These are phyloP conservation scores for Caryopteris hybrid DNA, from an alignment of 305 asterid genomes.

Conservation along the genomic window DNA sequence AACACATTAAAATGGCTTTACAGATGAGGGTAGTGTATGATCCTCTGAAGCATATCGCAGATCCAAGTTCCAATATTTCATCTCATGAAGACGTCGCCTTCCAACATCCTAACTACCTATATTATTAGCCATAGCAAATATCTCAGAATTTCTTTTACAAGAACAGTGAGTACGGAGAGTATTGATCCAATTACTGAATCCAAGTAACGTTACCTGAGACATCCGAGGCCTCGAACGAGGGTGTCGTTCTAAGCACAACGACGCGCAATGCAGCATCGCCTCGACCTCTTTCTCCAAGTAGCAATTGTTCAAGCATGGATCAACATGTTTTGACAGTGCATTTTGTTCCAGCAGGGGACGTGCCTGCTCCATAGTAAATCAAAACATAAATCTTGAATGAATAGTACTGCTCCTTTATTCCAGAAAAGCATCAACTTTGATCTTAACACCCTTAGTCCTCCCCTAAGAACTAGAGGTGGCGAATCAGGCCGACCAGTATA, in stretches of 20 bases:
- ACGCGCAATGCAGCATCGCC: constrained; percentile 60
- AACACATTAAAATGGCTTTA: not conserved
- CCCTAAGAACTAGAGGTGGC: not conserved
- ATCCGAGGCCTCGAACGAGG: constrained; percentile 75
- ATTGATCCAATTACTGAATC: not conserved
- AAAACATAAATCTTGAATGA: no score
- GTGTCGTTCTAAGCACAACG: constrained; percentile 62
- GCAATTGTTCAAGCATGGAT: constrained; percentile 45
- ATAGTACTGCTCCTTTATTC: no score
- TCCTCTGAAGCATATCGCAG: not conserved
- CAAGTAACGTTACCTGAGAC: constrained; percentile 63
- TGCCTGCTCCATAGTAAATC: constrained; percentile 40
- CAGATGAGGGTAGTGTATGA: not conserved
- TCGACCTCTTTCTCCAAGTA: constrained; percentile 54
- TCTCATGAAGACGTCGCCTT: constrained; percentile 39
- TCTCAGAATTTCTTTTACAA: not conserved
- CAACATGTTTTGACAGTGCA: constrained; percentile 42
- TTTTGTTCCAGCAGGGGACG: constrained; percentile 64
- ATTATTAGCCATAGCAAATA: not conserved
- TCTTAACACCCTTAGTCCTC: no score
- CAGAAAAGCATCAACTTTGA: no score
- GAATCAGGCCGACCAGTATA: no score
- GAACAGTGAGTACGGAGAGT: not conserved
- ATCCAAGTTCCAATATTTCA: constrained; percentile 9
- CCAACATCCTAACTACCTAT: constrained; percentile 73